Base-by-base conservation (phyloP, 2,329 filamentous ascomycete species). In the Hypoxylon sp. region DNA sequence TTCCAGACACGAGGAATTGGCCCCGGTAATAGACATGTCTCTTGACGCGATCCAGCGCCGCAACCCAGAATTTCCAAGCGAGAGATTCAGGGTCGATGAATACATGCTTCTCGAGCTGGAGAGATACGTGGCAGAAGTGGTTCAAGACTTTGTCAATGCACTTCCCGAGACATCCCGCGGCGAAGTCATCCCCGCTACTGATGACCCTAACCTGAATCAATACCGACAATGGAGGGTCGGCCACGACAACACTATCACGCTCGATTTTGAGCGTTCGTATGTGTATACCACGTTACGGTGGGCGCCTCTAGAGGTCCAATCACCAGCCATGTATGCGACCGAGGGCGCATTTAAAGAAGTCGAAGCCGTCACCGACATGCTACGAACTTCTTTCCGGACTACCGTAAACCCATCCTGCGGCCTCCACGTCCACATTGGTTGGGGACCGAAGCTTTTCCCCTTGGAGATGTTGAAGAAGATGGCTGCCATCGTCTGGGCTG, bases 371-470 rank as follows among this genome's bases (percentile, higher is more conserved):
- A 11, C 42, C 22, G 54, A 71, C 50, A 54, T 63, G 44, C 19
- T 74, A 14, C 39, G 53, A 2, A 3, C n/a, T 0, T 53, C 46
- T 22, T 69, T 55, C 24, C 61, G 71, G 0, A 52, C 71, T 13
- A 19, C 35, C 2, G 44, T 72, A 10, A 65, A 68, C 24, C 44
- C 29, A 2, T 64, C 29, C 5, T 67, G 63, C 10, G 67, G 67
- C 0, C 17, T 73, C 17, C 72, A 71, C 26, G 66, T 73, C n/a
- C 64, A 70, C 52, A 50, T 73, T n/a, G 63, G 72, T 11, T 19
- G 29, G 11, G 70, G 59, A 6, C 9, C 17, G 0, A 46, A 54
- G 1, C 44, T n/a, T 1, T 47, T 70, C 39, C 26, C 60, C 10
- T 11, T 73, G 2, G 10, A 39, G 2, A 55, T 26, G 2, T 14